phyloP scores from a whole-genome alignment of 1,139 yeast species.

The Saccharomyces pastorianus region DNA sequence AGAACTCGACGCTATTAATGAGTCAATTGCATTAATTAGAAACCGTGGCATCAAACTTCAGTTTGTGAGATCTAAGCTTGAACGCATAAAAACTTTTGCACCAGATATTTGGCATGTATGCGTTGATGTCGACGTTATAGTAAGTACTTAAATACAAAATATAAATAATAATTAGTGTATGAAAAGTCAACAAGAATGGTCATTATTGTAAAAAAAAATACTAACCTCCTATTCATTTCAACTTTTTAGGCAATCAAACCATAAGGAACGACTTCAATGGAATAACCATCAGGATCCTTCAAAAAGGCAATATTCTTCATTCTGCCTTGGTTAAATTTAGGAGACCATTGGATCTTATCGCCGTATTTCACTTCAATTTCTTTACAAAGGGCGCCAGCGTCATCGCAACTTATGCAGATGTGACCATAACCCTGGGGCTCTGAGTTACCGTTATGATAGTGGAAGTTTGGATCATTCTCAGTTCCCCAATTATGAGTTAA shows the following conservation, averaged over 20 bases:
- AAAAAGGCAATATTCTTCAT: slow-evolving; percentile 59
- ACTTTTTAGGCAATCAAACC: slow-evolving; percentile 8
- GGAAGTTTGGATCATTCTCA: slow-evolving; percentile 62
- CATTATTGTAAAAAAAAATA: neutral
- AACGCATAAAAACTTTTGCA: slow-evolving; percentile 73
- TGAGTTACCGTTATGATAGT: slow-evolving; percentile 80
- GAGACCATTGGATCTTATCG: slow-evolving; percentile 43
- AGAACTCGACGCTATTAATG: neutral
- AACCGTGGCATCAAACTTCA: slow-evolving; percentile 3
- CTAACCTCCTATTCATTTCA: neutral
- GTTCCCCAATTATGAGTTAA: slow-evolving; percentile 95
- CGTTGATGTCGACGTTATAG: slow-evolving; percentile 39
- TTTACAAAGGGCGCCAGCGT: slow-evolving; percentile 51
- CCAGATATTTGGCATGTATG: slow-evolving; percentile 82
- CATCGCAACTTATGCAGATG: slow-evolving; percentile 63
- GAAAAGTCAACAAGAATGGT: neutral
- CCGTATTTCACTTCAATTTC: slow-evolving; percentile 42
- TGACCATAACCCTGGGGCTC: slow-evolving; percentile 81
- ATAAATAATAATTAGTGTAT: neutral
- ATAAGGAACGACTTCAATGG: slow-evolving; percentile 59
- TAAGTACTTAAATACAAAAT: neutral
- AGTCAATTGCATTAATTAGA: neutral
- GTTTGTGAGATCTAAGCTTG: slow-evolving; percentile 27
- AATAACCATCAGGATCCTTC: slow-evolving; percentile 89
- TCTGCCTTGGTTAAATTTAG: slow-evolving; percentile 54